A percentile compares a stretch with the other conserved stretches of the same genome.
Conservation (phyloP, 2,329 filamentous ascomycete species). For the Pleomassaria siparia region DNA sequence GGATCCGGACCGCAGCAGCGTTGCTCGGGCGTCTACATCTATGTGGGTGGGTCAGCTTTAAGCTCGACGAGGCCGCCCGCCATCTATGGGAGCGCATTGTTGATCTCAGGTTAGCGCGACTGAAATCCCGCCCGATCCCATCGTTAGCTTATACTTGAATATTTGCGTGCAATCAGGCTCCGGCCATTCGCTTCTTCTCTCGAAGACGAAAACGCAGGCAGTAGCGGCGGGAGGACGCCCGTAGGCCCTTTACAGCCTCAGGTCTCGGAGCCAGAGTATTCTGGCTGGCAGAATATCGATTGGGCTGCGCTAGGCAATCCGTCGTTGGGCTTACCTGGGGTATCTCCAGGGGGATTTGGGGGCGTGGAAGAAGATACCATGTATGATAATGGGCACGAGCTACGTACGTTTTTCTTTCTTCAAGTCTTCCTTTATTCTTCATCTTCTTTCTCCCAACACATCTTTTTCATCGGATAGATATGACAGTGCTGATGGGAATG, state of each 20-base stretch:
- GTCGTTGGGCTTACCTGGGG: constrained; percentile 2
- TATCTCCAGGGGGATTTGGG: neutral
- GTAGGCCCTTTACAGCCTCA: constrained; percentile 33
- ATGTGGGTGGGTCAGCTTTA: constrained; percentile 43
- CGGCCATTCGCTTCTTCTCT: constrained; percentile 26
- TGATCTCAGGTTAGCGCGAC: constrained; percentile 40
- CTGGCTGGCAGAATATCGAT: constrained; percentile 35
- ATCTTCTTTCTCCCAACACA: too few relatives aligned
- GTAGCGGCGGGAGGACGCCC: constrained; percentile 20
- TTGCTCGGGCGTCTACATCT: constrained; percentile 34
- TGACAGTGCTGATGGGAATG: too few relatives aligned
- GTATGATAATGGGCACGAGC: too few relatives aligned
- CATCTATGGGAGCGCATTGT: constrained; percentile 34
- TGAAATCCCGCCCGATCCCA: constrained; percentile 24
- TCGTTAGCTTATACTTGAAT: constrained; percentile 38
- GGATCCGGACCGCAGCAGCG: constrained; percentile 24
- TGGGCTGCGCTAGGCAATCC: constrained; percentile 26
- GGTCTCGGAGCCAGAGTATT: constrained; percentile 30
- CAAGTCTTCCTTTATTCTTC: too few relatives aligned
- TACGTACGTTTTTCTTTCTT: too few relatives aligned
- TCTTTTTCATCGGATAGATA: too few relatives aligned
- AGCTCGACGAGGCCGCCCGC: constrained; percentile 35
- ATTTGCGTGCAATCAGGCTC: constrained; percentile 28
- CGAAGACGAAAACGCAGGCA: constrained; percentile 27
- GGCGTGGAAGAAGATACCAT: neutral